These are phyloP conservation scores for Kurtzmaniella quercitrusa DNA, from an alignment of 1,139 yeast species.

Conservation along the genomic window DNA sequence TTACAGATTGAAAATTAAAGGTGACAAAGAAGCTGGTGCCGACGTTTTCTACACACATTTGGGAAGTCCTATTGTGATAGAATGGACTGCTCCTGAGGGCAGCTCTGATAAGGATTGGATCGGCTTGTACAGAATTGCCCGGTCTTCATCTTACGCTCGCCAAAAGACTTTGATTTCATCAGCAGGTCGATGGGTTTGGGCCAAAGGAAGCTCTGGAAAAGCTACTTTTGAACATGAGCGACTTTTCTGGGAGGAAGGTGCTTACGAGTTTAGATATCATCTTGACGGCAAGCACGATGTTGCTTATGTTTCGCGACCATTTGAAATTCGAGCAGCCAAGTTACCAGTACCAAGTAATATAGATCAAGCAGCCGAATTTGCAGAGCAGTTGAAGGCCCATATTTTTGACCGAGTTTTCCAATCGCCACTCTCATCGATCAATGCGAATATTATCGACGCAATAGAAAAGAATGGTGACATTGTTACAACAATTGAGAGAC, in stretches of 20 bases:
- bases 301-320: slow-evolving; percentile 63
- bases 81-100: slow-evolving; percentile 53
- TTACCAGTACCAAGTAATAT: slow-evolving; percentile 32
- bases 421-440: slow-evolving; percentile 19
- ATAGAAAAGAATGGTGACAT: slow-evolving; percentile 26
- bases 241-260: slow-evolving; percentile 67
- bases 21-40: slow-evolving; percentile 16
- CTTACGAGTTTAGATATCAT: slow-evolving; percentile 76
- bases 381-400: slow-evolving; percentile 25
- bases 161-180: slow-evolving; percentile 62
- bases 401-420: slow-evolving; percentile 32
- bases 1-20: slow-evolving; percentile 25
- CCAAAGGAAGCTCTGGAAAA: slow-evolving; percentile 43
- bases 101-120: slow-evolving; percentile 64
- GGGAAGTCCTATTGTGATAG: slow-evolving; percentile 54
- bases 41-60: slow-evolving; percentile 25
- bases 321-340: slow-evolving; percentile 50
- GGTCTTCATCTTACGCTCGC: slow-evolving; percentile 52
- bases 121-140: slow-evolving; percentile 67
- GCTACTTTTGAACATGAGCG: slow-evolving; percentile 48
- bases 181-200: slow-evolving; percentile 66
- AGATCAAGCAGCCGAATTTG: slow-evolving; percentile 21
- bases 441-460: slow-evolving; percentile 24
- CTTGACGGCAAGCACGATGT: slow-evolving; percentile 69
- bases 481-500: slow-evolving; percentile 28